Conservation (phyloP, 202 grass and related monocot genomes). For the Hordeum pubiflorum region DNA sequence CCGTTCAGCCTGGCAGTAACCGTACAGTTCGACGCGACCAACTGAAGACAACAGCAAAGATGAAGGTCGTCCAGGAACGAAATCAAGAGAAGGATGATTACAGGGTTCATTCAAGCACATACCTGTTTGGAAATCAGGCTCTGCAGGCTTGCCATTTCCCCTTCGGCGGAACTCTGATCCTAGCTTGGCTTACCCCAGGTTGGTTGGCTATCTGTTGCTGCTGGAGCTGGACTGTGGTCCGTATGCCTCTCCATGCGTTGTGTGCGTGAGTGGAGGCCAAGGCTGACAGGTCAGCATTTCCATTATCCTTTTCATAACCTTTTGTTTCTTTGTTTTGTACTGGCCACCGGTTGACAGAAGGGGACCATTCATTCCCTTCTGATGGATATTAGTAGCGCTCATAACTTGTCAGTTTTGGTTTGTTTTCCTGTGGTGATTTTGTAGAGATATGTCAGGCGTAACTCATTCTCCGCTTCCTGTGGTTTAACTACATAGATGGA, state of each 20-base stretch:
- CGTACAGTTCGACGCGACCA: conserved; percentile 33
- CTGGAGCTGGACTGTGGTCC: conserved; percentile 19
- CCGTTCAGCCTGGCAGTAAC: conserved; percentile 28
- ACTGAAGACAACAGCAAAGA: conserved; percentile 31
- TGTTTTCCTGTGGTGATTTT: not conserved
- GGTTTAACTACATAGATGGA: not conserved
- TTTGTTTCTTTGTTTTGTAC: not conserved
- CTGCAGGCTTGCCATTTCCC: conserved; percentile 57
- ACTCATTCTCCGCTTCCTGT: not conserved
- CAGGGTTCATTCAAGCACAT: not conserved
- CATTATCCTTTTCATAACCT: conserved; percentile 32
- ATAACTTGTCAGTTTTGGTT: not conserved
- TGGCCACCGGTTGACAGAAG: not conserved
- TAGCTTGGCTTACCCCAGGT: not conserved
- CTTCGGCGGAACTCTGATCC: not conserved
- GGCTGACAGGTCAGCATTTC: conserved; percentile 30
- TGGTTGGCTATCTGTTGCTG: conserved; percentile 33
- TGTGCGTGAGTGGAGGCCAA: conserved; percentile 37
- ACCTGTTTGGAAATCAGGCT: conserved; percentile 63
- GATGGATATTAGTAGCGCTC: not conserved
- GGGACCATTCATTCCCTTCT: not conserved
- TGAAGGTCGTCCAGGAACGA: not conserved
- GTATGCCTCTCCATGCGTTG: not conserved
- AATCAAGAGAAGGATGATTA: not conserved
- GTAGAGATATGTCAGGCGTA: not conserved